Conservation (phyloP, 2,329 filamentous ascomycete species). For the Berkeleyomyces rouxiae region DNA sequence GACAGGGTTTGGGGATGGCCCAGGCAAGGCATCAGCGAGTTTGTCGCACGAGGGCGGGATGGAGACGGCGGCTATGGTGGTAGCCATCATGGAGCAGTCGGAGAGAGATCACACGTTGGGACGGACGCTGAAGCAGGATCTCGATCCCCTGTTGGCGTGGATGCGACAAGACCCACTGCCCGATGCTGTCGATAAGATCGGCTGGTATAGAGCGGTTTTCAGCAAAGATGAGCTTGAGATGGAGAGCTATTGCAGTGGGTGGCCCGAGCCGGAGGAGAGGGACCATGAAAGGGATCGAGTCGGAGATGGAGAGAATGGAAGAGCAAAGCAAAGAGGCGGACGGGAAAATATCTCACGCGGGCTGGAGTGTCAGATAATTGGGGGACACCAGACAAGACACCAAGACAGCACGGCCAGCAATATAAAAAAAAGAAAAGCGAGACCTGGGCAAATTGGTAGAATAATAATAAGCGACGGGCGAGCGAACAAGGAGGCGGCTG, state of each 20-base stretch:
- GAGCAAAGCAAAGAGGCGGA: too few relatives aligned
- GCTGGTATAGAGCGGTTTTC: neutral
- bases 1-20: neutral
- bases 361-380: too few relatives aligned
- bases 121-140: neutral
- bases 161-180: neutral
- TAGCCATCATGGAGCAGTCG: conserved; percentile 2
- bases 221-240: too few relatives aligned
- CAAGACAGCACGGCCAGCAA: too few relatives aligned
- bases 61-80: conserved; percentile 3
- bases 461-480: neutral
- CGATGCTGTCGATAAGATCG: neutral
- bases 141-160: neutral
- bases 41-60: neutral
- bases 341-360: too few relatives aligned
- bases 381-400: too few relatives aligned
- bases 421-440: neutral
- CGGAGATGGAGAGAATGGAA: too few relatives aligned
- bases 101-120: neutral
- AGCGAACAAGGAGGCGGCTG: neutral
- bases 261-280: too few relatives aligned
- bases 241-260: too few relatives aligned
- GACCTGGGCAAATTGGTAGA: neutral
- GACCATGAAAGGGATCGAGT: too few relatives aligned
- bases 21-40: neutral